Percentiles rank a stretch among this genome's conserved stretches.
Evolutionary conservation across 108 stramenopile genomes (phyloP).

Genomic region (Cyclotella baltica): DNA sequence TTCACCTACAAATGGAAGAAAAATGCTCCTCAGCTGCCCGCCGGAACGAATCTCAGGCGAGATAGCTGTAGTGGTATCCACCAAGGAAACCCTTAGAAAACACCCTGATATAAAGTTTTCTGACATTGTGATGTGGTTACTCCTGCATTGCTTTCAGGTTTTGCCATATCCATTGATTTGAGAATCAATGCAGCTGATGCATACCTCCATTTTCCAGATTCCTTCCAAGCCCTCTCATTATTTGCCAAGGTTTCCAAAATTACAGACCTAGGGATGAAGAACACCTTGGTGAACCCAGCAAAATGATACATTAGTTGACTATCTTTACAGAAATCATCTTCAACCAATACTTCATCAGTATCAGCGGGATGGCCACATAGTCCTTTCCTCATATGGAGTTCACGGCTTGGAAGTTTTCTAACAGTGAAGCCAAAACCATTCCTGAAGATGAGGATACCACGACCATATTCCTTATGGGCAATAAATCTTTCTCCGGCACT

Average conservation of each 20-base stretch:
- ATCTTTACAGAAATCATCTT: slow-evolving; percentile 40
- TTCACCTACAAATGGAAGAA: too few relatives aligned
- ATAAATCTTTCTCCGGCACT: slow-evolving; percentile 36
- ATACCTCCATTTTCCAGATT: slow-evolving; percentile 55
- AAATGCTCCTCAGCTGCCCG: too few relatives aligned
- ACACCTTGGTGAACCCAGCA: slow-evolving; percentile 40
- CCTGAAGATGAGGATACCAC: slow-evolving; percentile 41
- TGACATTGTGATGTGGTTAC: too few relatives aligned
- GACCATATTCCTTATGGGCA: slow-evolving; percentile 36
- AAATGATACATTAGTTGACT: slow-evolving; percentile 41
- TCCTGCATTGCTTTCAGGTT: too few relatives aligned
- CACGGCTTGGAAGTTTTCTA: neutral
- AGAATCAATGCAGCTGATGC: too few relatives aligned
- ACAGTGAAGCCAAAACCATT: slow-evolving; percentile 30
- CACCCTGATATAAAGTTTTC: too few relatives aligned
- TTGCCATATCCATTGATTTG: too few relatives aligned
- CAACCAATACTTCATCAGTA: slow-evolving; percentile 51
- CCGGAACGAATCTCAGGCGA: too few relatives aligned
- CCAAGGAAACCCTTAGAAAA: too few relatives aligned
- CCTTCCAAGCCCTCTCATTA: slow-evolving; percentile 52
- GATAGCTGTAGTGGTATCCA: too few relatives aligned
- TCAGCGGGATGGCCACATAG: slow-evolving; percentile 19
- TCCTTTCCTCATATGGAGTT: slow-evolving; percentile 11
- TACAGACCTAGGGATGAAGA: slow-evolving; percentile 45
- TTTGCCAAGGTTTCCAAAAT: slow-evolving; percentile 38